These are phyloP conservation scores for Neurospora intermedia DNA, from an alignment of 495 filamentous ascomycete species.

Conservation along the genomic window DNA sequence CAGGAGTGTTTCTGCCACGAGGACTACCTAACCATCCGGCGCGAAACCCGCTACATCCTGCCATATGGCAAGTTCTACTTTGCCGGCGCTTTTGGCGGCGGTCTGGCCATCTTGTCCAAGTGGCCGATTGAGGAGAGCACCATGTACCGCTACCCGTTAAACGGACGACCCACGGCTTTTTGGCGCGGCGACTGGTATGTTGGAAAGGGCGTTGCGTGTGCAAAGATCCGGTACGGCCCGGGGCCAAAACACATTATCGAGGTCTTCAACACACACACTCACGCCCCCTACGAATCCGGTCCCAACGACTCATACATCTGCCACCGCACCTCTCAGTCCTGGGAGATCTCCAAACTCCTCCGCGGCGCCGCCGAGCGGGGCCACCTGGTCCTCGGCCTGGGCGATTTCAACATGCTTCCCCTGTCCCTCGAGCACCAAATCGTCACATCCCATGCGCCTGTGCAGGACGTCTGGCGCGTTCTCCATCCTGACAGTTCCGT, in stretches of 20 bases:
- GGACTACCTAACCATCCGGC: slow-evolving; percentile 76
- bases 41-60: slow-evolving; percentile 63
- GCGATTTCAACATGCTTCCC: slow-evolving; percentile 94
- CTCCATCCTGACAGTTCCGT: slow-evolving; percentile 72
- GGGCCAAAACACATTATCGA: slow-evolving; percentile 60
- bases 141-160: slow-evolving; percentile 82
- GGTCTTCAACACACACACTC: slow-evolving; percentile 91
- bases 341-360: slow-evolving; percentile 90
- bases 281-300: slow-evolving; percentile 74
- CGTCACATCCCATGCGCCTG: slow-evolving; percentile 66
- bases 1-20: slow-evolving; percentile 94
- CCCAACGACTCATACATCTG: slow-evolving; percentile 75
- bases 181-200: slow-evolving; percentile 92
- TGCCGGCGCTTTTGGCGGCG: slow-evolving; percentile 79
- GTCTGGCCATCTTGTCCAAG: slow-evolving; percentile 82
- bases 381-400: slow-evolving; percentile 72
- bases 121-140: slow-evolving; percentile 93
- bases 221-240: slow-evolving; percentile 63
- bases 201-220: slow-evolving; percentile 87
- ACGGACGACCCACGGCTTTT: slow-evolving; percentile 87
- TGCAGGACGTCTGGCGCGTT: slow-evolving; percentile 71
- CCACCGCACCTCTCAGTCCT: slow-evolving; percentile 89
- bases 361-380: slow-evolving; percentile 75
- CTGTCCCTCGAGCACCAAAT: slow-evolving; percentile 77
- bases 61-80: slow-evolving; percentile 93